Evolutionary conservation across 2,329 filamentous ascomycete species (phyloP), one percentile per base, ranked within the genome.

Genomic region (Podosphaera leucotricha): DNA sequence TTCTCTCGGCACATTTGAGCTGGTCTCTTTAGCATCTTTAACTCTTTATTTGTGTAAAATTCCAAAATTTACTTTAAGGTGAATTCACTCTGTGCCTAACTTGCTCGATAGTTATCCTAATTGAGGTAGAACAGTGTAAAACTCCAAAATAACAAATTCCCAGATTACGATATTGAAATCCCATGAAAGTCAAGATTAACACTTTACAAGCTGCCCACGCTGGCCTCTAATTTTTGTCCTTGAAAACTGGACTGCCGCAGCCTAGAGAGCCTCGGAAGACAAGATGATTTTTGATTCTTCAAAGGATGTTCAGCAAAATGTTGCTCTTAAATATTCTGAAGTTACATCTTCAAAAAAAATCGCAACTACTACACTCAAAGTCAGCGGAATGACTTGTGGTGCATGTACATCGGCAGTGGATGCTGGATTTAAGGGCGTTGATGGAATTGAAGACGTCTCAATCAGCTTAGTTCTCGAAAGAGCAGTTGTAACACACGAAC

Each of bases 391-490:
- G 75, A 80, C 76, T 50, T 98, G 90, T 64, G 86, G 87, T 57
- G 80, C 87, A 53, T 98, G 90, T 60, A 94, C 87, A 22, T 92
- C 86, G 38, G 79, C 90, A n/a, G 79, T 98, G 53, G 87, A 95
- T 67, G 74, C 79, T 47, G 90, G 81, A 52, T 92, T 98, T 64
- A 80, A 83, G 55, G 74, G 72, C 51, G 71, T 92, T 4, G 68
- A 79, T 35, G 87, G 90, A 44, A 76, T 90, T 8, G 81, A 80
- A 49, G 84, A 71, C 53, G 84, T 95, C 47, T 92, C 85, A 8
- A 80, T 98, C 54, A 93, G 84, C 59, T 66, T 98, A 54, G 80
- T 94, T 45, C 92, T 94, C 75, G 86, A 93, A 61, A 76, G 87
- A 47, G 90, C 87, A n/a, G 86, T 95, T 37, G 68, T 95, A 30